Conservation (phyloP, 306 rosid genomes). For the Corylus avellana region DNA sequence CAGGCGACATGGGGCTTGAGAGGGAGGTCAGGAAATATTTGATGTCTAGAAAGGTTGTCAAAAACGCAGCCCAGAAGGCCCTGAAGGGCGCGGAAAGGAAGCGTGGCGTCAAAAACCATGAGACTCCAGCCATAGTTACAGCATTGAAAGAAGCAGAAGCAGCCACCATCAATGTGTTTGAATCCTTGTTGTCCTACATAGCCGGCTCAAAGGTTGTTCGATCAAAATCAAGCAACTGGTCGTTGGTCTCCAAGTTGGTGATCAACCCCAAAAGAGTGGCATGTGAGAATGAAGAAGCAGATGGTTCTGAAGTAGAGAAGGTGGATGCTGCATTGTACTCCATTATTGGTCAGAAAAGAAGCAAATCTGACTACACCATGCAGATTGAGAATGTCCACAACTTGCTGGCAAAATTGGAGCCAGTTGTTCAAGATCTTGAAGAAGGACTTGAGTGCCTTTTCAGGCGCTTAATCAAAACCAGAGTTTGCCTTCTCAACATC, state of each 20-base stretch:
- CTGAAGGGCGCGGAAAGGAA: conserved; percentile 29
- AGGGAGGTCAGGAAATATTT: conserved; percentile 46
- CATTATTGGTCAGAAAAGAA: background rate
- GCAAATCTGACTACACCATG: background rate
- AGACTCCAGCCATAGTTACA: conserved; percentile 25
- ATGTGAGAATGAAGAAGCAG: conserved; percentile 22
- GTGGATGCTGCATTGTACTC: conserved; percentile 12
- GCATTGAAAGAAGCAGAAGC: conserved; percentile 42
- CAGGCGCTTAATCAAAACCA: conserved; percentile 5
- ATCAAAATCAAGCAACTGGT: conserved; percentile 37
- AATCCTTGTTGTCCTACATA: conserved; percentile 43
- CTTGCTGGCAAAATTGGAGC: conserved; percentile 2
- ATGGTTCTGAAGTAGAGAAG: conserved; percentile 39
- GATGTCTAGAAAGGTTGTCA: conserved; percentile 50
- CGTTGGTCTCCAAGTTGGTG: conserved; percentile 40
- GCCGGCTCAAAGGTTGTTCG: conserved; percentile 31
- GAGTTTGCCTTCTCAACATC: conserved; percentile 27
- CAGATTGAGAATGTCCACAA: background rate
- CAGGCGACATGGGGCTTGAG: conserved; percentile 26
- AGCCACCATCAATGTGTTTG: conserved; percentile 33
- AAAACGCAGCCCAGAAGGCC: conserved; percentile 45
- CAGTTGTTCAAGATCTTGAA: conserved; percentile 21
- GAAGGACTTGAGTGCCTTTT: conserved; percentile 23
- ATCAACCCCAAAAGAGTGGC: conserved; percentile 34
- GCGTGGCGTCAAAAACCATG: conserved; percentile 21